Evolutionary conservation across 1,284 basidiomycete genomes (phyloP), one percentile per base, ranked within the genome.

Genomic region (Pyrrhoderma noxium): DNA sequence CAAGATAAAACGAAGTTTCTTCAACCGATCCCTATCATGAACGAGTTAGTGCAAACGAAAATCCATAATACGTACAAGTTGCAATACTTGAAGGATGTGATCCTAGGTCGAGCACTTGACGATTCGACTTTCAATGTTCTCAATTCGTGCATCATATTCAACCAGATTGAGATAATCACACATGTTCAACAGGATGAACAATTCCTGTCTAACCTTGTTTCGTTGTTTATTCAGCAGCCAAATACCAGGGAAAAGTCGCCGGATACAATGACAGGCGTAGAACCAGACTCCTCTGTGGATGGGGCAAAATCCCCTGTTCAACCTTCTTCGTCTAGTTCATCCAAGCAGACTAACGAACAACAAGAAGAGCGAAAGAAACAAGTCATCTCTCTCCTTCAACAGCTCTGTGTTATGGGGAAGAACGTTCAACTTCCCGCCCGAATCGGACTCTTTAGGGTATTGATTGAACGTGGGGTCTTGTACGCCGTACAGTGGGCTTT

Each of bases 61-160:
- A 89, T 99, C 48, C 93, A 97, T 65, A 91, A 96, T 63, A 97
- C 93, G 1, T 98, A 97, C 64, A 89, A 95, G 11, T 77, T 99
- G 2, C 89, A 93, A 61, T 99, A 95, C 68, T 85, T 99, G 58
- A 98, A 97, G 67, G 95, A 99, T 64, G 95, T 99, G 53, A 92
- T 99, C 35, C 85, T 99, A 31, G 93, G 93, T 0, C 83, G 95
- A 5, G 83, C 89, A 2, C 78, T 98, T 42, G 95, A 99, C 63
- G 95, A 99, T 65, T 89, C 92, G 1, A 97, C 93, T 0, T 96
- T 97, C 73, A 93, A 93, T 61, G 92, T 97, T 60, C 80, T 99
- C 61, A 97, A 93, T 69, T 93, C 92, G 14, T 91, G 92, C 68
- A 92, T 99, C 65, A 95, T 98, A 65, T 99, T 95, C 77, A 96